phyloP scores from a whole-genome alignment of 192 early-diverging fungal species.

The Backusella parvicylindrica region DNA sequence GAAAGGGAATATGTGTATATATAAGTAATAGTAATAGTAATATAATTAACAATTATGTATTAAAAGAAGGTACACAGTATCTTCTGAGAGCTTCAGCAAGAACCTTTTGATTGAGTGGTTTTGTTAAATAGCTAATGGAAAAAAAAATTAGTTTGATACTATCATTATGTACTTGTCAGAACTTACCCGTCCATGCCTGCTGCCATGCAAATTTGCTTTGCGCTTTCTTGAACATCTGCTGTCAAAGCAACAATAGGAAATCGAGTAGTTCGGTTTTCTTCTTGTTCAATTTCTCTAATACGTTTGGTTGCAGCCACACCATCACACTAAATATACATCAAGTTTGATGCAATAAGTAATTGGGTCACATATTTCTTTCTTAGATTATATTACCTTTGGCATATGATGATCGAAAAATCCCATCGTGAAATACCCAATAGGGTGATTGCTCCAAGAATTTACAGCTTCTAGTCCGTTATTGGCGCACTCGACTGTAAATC shows the following conservation, averaged over 20 bases:
- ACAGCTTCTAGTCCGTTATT: slow-evolving; percentile 50
- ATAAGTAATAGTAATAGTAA: background rate
- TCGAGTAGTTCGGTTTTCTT: slow-evolving; percentile 24
- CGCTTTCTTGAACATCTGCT: slow-evolving; percentile 48
- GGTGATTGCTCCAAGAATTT: slow-evolving; percentile 34
- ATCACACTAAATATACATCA: slow-evolving; percentile 26
- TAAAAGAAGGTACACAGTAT: slow-evolving; percentile 2
- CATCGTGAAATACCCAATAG: slow-evolving; percentile 39
- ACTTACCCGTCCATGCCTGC: slow-evolving; percentile 48
- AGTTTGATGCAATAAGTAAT: background rate
- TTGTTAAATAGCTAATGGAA: slow-evolving; percentile 8
- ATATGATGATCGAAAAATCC: slow-evolving; percentile 55
- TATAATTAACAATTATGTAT: background rate
- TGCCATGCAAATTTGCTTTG: slow-evolving; percentile 38
- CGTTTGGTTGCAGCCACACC: slow-evolving; percentile 50
- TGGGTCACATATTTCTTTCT: background rate
- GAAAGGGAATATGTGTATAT: background rate
- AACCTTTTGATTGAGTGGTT: slow-evolving; percentile 14
- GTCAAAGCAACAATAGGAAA: slow-evolving; percentile 45
- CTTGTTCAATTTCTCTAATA: slow-evolving; percentile 37
- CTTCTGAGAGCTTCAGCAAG: slow-evolving; percentile 3
- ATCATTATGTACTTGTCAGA: background rate
- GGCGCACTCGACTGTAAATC: slow-evolving; percentile 43
- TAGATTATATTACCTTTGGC: slow-evolving; percentile 29
- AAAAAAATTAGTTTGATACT: background rate